phyloP scores from a whole-genome alignment of 176 grass and related monocot genomes.

The Triticum dicoccoides region DNA sequence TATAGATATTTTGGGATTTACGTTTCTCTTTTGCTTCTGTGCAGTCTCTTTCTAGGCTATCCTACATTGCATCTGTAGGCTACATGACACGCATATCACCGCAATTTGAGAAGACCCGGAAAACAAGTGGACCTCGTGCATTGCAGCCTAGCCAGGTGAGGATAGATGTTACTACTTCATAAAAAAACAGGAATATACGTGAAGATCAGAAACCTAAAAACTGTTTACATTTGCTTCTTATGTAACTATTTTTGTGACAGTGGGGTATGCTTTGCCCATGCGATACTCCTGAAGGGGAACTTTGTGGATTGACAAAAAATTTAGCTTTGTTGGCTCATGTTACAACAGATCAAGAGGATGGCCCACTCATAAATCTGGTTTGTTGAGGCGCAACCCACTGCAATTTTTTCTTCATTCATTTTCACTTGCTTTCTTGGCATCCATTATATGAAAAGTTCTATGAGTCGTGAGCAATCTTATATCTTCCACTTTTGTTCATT shows the following conservation, averaged over 20 bases:
- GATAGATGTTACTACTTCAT: background rate
- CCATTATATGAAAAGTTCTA: background rate
- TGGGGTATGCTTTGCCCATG: conserved; percentile 99
- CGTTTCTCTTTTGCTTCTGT: background rate
- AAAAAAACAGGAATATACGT: background rate
- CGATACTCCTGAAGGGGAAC: conserved; percentile 98
- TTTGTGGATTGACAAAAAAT: conserved; percentile 92
- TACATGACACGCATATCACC: conserved; percentile 94
- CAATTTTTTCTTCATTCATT: conserved; percentile 2
- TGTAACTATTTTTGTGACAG: conserved; percentile 44
- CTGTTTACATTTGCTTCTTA: background rate
- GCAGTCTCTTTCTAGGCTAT: conserved; percentile 81
- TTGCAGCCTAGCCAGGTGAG: conserved; percentile 94
- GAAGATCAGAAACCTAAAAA: background rate
- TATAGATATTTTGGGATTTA: background rate
- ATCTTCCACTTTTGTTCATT: conserved; percentile 24
- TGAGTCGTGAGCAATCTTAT: background rate
- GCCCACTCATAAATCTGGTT: conserved; percentile 74
- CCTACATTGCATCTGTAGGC: conserved; percentile 83
- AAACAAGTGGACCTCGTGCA: conserved; percentile 94
- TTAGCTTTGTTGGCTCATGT: conserved; percentile 86
- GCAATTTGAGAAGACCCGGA: conserved; percentile 91
- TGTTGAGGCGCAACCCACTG: background rate
- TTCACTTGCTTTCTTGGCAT: background rate
- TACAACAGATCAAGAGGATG: conserved; percentile 87